Base-by-base conservation (phyloP, 1,284 basidiomycete species). In the Omphalotus olearius region DNA sequence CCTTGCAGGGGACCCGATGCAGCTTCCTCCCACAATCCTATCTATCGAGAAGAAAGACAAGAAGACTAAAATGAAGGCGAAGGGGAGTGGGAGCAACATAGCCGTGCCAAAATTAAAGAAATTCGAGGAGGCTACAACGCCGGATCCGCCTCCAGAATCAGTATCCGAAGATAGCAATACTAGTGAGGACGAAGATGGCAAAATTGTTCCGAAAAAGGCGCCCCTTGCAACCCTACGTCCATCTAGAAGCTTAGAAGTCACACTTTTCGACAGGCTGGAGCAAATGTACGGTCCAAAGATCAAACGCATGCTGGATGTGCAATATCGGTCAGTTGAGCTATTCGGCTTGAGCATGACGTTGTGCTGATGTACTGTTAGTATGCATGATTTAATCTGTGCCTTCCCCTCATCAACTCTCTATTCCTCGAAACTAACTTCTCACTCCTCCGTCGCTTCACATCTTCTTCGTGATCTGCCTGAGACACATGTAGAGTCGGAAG, bases 21-120 rank as follows among this genome's bases (percentile, higher is more conserved):
- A 94, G 68, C 75, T 99, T 2, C 94, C 94, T 0, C 97, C 96
- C 0, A 98, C 96, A 0, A 85, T 99, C 48, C 76, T 95, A 42
- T 89, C 90, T 7, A 61, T 75, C 1, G 69, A 78, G 56, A 66
- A 69, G 23, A 65, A 66, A 26, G 64, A 66, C 53, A 73, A 70
- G 45, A 57, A 61, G 52, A 17, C 10, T 38, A 39, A 14, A 17
- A 14, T n/a, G 64, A 68, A 52, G 50, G 52, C 45, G 37, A 25
- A 20, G 2, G 23, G 28, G 46, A 57, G 55, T 33, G n/a, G 20
- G 6, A 16, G 48, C 16, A 42, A 58, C 50, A 56, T 53, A 33
- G 7, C 28, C 47, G 23, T 51, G 9, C 3, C 51, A 45, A 65
- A 65, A 44, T 51, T 56, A 40, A 58, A 53, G 55, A 58, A 59